Evolutionary conservation across 805 yeast genomes (phyloP).

Genomic region (Ogataea dorogensis): DNA sequence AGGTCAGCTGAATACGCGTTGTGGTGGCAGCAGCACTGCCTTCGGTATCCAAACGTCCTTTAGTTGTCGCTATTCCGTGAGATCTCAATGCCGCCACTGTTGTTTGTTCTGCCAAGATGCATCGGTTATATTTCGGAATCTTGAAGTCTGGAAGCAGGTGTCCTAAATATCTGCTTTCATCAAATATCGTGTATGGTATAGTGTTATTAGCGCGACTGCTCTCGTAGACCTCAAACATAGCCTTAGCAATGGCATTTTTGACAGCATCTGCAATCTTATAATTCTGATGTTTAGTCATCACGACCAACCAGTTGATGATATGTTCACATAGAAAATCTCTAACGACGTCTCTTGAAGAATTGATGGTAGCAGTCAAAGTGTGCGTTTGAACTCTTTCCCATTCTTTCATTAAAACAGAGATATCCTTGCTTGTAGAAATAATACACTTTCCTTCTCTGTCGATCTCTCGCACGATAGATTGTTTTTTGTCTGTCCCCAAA

Average conservation of each 20-base stretch:
- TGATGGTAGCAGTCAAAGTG: conserved; percentile 57
- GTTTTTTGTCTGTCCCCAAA: conserved; percentile 4
- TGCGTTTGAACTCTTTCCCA: conserved; percentile 24
- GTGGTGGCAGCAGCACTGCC: conserved; percentile 6
- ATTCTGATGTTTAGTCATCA: conserved; percentile 39
- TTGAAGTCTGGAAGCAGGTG: conserved; percentile 35
- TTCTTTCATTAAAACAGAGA: conserved; percentile 19
- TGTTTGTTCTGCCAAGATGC: conserved; percentile 28
- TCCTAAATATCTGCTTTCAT: conserved; percentile 30
- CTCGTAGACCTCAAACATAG: conserved; percentile 38
- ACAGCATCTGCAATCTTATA: conserved; percentile 37
- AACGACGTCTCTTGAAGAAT: conserved; percentile 47
- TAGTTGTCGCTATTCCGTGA: conserved; percentile 11
- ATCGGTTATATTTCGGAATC: conserved; percentile 37
- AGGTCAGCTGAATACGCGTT: conserved; percentile 57
- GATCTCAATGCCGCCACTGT: conserved; percentile 23
- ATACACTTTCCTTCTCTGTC: conserved; percentile 51
- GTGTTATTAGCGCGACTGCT: conserved; percentile 35
- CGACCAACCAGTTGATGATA: conserved; percentile 52
- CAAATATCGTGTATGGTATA: conserved; percentile 15
- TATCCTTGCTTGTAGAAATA: conserved; percentile 36
- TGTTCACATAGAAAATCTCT: conserved; percentile 47
- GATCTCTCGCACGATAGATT: conserved; percentile 40
- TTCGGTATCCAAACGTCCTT: background rate
- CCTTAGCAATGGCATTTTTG: conserved; percentile 43